Conservation (phyloP, 768 basidiomycete genomes). For the Lactarius trivialis region DNA sequence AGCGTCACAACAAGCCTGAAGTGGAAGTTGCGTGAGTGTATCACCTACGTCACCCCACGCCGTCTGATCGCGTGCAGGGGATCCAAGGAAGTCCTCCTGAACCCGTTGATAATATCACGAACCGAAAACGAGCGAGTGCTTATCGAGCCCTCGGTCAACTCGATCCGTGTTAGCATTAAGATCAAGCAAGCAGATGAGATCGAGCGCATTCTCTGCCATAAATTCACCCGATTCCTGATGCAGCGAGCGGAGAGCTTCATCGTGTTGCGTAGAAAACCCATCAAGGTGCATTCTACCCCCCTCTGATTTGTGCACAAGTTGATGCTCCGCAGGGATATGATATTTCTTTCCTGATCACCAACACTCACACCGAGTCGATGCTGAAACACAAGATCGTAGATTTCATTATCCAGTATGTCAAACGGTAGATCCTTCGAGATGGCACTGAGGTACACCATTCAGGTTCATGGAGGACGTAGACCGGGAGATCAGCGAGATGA, state of each 20-base stretch:
- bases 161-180: conserved; percentile 92
- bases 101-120: conserved; percentile 89
- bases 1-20: conserved; percentile 96
- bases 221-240: conserved; percentile 99
- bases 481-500: conserved; percentile 99
- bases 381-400: conserved; percentile 99
- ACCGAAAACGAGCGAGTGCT: conserved; percentile 97
- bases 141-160: conserved; percentile 96
- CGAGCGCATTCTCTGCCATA: conserved; percentile 93
- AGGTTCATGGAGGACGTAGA: conserved; percentile 99
- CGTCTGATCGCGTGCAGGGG: conserved; percentile 41
- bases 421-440: conserved; percentile 13
- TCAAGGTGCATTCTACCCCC: conserved; percentile 49
- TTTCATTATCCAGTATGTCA: conserved; percentile 88
- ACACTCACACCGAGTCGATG: conserved; percentile 96
- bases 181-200: conserved; percentile 99
- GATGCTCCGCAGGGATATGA: conserved; percentile 74
- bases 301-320: background rate
- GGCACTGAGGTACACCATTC: background rate
- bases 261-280: conserved; percentile 90
- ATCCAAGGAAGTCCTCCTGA: conserved; percentile 91
- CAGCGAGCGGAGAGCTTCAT: conserved; percentile 97
- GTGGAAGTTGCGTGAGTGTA: conserved; percentile 69
- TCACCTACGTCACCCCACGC: background rate
- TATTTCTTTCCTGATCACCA: conserved; percentile 97